Percentiles rank a stretch among this genome's conserved stretches.
These are phyloP conservation scores for Phaeosphaeriaceae sp. DNA, from an alignment of 2,329 filamentous ascomycete species.

Conservation along the genomic window DNA sequence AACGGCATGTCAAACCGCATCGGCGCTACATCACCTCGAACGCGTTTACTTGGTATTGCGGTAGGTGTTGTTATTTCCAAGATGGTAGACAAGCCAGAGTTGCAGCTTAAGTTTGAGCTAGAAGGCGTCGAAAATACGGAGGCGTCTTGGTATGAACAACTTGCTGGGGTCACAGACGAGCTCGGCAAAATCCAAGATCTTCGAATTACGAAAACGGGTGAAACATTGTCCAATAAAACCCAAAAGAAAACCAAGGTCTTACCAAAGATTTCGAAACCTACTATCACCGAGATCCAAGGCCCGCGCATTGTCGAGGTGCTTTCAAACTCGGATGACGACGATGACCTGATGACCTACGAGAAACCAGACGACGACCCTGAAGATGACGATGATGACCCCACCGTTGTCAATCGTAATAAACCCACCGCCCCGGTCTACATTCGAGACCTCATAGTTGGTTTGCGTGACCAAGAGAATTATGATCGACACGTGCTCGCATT, in stretches of 20 bases:
- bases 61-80: conserved; percentile 76
- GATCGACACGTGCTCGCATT: conserved; percentile 84
- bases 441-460: conserved; percentile 77
- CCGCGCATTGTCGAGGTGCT: conserved; percentile 59
- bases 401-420: conserved; percentile 82
- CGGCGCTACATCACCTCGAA: conserved; percentile 73
- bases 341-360: conserved; percentile 74
- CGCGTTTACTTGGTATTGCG: conserved; percentile 85
- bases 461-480: conserved; percentile 82
- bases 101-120: conserved; percentile 80
- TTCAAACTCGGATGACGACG: conserved; percentile 58
- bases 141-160: conserved; percentile 73
- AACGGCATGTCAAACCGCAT: conserved; percentile 85
- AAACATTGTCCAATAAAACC: neutral
- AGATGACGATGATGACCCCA: conserved; percentile 93
- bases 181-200: conserved; percentile 55
- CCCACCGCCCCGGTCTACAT: conserved; percentile 88
- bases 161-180: conserved; percentile 68
- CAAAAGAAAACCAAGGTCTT: conserved; percentile 15
- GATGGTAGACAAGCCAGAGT: conserved; percentile 70
- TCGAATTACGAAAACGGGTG: conserved; percentile 2
- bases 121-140: conserved; percentile 78
- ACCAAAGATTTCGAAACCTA: conserved; percentile 14
- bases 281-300: conserved; percentile 34
- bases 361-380: conserved; percentile 89